These are phyloP conservation scores for Rhodosporidiobolus sp. DNA, from an alignment of 768 basidiomycete species.

Conservation along the genomic window DNA sequence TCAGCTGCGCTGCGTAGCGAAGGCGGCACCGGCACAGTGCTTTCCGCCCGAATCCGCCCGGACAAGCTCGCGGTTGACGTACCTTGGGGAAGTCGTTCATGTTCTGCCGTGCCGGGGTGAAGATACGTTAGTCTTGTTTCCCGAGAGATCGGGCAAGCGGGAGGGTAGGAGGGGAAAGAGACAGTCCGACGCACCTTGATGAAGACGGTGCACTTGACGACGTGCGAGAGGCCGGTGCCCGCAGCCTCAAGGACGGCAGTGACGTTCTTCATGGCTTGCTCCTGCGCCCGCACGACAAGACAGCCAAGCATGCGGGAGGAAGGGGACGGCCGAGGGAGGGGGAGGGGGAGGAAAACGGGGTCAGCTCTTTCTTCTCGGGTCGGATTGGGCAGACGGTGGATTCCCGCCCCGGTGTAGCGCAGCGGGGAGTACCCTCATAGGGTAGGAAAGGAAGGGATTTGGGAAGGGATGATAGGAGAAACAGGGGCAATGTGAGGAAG, in stretches of 20 bases:
- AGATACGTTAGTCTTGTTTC: too few species aligned
- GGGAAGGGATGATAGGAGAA: too few species aligned
- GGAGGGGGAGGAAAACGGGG: not conserved
- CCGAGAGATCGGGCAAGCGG: too few species aligned
- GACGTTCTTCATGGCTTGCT: conserved; percentile 82
- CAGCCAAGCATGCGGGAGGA: too few species aligned
- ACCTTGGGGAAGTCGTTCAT: conserved; percentile 77
- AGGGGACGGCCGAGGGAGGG: too few species aligned
- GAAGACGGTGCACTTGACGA: conserved; percentile 79
- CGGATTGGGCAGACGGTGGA: too few species aligned
- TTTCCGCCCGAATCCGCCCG: accelerated
- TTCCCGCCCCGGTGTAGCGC: too few species aligned
- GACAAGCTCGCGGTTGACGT: not conserved
- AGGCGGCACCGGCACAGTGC: not conserved
- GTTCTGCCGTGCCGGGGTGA: too few species aligned
- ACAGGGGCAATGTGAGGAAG: not conserved
- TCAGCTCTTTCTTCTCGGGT: too few species aligned
- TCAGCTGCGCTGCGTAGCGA: not conserved
- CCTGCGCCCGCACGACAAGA: conserved; percentile 46
- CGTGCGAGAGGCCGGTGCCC: conserved; percentile 70
- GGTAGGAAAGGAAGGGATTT: too few species aligned
- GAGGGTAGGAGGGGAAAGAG: not conserved
- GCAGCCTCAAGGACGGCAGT: conserved; percentile 76
- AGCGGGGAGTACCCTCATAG: too few species aligned
- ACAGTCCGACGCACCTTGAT: conserved; percentile 13